These are phyloP conservation scores for Chimonanthus praecox DNA, from an alignment of 164 flowering plant species.

Conservation along the genomic window DNA sequence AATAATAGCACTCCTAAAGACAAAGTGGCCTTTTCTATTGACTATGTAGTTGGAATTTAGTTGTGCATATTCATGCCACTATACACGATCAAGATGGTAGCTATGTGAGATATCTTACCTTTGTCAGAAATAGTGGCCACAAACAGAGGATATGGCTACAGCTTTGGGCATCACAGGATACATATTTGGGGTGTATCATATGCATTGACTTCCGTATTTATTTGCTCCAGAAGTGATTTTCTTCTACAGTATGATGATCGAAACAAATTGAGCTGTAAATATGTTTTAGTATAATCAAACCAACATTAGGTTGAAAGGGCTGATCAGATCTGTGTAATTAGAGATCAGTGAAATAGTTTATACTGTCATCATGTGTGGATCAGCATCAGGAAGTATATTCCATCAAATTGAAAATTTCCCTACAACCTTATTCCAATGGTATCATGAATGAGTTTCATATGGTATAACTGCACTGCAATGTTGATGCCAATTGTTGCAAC, in stretches of 20 bases:
- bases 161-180: not conserved
- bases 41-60: slow-evolving; percentile 19
- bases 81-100: too few relatives aligned
- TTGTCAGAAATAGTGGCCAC: too few relatives aligned
- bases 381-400: not conserved
- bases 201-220: not conserved
- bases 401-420: not conserved
- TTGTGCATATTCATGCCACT: too few relatives aligned
- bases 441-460: not conserved
- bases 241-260: not conserved
- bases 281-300: too few relatives aligned
- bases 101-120: too few relatives aligned
- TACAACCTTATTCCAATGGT: too few relatives aligned
- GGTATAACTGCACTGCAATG: not conserved
- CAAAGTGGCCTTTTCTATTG: slow-evolving; percentile 49
- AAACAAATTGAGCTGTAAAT: not conserved
- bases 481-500: too few relatives aligned
- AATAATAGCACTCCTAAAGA: slow-evolving; percentile 22
- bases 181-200: not conserved
- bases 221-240: not conserved
- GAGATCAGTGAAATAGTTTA: not conserved
- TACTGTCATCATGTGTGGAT: not conserved
- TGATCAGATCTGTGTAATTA: not conserved
- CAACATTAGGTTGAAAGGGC: not conserved
- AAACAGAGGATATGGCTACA: not conserved